A percentile compares a stretch with the other conserved stretches of the same genome.
phyloP scores from a whole-genome alignment of 192 early-diverging fungal genomes.

The Backusella australiensis region DNA sequence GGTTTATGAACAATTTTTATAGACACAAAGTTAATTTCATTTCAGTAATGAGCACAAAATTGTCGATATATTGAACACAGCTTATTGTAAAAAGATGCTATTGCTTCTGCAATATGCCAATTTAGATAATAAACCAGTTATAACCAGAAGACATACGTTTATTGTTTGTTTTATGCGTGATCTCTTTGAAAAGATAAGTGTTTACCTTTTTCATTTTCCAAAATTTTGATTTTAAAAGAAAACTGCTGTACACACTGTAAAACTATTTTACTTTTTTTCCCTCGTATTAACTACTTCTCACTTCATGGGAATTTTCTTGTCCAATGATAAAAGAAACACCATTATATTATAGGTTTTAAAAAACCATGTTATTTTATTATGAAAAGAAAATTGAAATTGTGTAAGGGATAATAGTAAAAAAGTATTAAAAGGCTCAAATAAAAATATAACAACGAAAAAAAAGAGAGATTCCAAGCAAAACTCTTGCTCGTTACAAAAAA shows the following conservation, averaged over 20 bases:
- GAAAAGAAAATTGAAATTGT: neutral
- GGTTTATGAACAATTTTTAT: too few relatives aligned
- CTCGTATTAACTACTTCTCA: neutral
- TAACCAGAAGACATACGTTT: too few relatives aligned
- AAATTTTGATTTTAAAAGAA: too few relatives aligned
- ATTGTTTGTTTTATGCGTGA: too few relatives aligned
- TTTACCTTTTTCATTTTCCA: too few relatives aligned
- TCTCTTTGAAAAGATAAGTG: too few relatives aligned
- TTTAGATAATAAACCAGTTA: too few relatives aligned
- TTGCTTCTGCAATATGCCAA: too few relatives aligned
- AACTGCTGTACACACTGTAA: neutral
- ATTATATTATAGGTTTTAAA: neutral
- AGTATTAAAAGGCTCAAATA: neutral
- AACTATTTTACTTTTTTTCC: neutral
- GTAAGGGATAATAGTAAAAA: neutral
- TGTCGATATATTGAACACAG: too few relatives aligned
- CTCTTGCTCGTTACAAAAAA: neutral
- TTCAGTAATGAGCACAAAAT: too few relatives aligned
- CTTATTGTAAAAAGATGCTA: too few relatives aligned
- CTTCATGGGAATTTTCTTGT: neutral
- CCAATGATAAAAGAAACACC: neutral
- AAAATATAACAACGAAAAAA: neutral
- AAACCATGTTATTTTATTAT: neutral
- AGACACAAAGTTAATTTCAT: too few relatives aligned
- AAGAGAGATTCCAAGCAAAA: neutral